Conservation (phyloP, 176 grass and related monocot genomes). For the Pharus latifolius region DNA sequence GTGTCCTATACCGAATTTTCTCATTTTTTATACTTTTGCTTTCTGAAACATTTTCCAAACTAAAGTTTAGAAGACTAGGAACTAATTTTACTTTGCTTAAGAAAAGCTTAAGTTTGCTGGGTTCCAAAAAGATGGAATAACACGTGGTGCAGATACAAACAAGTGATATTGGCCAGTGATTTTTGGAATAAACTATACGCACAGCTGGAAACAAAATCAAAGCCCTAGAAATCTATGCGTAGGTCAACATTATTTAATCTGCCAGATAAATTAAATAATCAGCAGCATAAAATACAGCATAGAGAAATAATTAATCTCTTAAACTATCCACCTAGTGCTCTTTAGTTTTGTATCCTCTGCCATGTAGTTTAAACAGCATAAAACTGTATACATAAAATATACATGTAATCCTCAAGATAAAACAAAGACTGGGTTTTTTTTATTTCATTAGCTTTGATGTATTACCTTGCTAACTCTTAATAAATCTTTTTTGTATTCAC, state of each 20-base stretch:
- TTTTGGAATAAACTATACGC: not conserved
- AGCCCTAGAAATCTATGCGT: not conserved
- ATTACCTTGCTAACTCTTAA: too few relatives aligned
- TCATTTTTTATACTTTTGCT: not conserved
- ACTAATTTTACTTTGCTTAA: not conserved
- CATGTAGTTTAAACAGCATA: not conserved
- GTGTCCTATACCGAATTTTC: too few relatives aligned
- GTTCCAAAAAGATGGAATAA: not conserved
- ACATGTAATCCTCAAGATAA: too few relatives aligned
- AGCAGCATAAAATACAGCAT: not conserved
- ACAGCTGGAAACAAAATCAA: not conserved
- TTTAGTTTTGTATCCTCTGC: not conserved
- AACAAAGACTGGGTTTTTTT: too few relatives aligned
- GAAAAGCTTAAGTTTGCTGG: not conserved
- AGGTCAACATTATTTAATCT: slow-evolving; percentile 3
- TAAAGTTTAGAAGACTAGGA: not conserved
- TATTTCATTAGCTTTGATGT: too few relatives aligned
- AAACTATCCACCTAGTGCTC: not conserved
- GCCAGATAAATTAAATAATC: not conserved
- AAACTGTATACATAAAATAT: too few relatives aligned
- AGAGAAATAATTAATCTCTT: not conserved
- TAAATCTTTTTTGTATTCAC: too few relatives aligned
- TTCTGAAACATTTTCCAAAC: not conserved
- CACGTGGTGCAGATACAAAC: not conserved
- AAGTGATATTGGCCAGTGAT: not conserved